phyloP scores from a whole-genome alignment of 768 basidiomycete genomes.

The Kwoniella sp. region DNA sequence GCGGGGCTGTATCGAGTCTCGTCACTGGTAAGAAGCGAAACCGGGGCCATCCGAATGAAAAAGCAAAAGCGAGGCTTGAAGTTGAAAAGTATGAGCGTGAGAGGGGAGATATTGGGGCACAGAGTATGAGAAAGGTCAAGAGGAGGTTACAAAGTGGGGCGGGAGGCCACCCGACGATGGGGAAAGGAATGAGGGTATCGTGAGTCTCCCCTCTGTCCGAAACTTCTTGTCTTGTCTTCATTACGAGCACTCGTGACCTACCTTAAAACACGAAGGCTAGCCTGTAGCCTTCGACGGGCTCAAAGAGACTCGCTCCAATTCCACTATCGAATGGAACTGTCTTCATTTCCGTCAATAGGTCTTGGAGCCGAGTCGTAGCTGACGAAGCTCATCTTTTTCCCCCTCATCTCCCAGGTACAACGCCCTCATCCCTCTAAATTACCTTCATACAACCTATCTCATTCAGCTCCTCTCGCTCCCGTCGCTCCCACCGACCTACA shows the following conservation, averaged over 20 bases:
- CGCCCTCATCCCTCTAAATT: constrained; percentile 39
- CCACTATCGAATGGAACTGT: too few species aligned
- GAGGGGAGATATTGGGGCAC: constrained; percentile 23
- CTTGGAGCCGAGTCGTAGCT: too few species aligned
- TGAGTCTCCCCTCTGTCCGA: constrained; percentile 11
- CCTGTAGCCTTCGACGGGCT: too few species aligned
- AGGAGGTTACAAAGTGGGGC: constrained; percentile 27
- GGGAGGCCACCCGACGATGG: constrained; percentile 2
- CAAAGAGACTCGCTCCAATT: too few species aligned
- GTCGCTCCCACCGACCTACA: constrained; percentile 10
- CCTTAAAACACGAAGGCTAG: too few species aligned
- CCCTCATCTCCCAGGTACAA: constrained; percentile 38
- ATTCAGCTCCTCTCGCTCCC: constrained; percentile 37
- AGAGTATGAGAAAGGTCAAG: constrained; percentile 29
- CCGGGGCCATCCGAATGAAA: constrained; percentile 29
- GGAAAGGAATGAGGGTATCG: constrained; percentile 29
- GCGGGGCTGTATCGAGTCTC: constrained; percentile 17
- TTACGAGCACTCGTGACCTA: too few species aligned
- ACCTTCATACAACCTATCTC: constrained; percentile 47
- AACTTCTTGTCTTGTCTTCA: not conserved
- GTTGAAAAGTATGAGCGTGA: constrained; percentile 9
- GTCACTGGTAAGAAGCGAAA: constrained; percentile 40
- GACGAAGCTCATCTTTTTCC: too few species aligned
- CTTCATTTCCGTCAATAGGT: too few species aligned
- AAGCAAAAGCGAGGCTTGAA: constrained; percentile 17